Conservation (phyloP, 345 rosid genomes). For the Gossypium arboreum region DNA sequence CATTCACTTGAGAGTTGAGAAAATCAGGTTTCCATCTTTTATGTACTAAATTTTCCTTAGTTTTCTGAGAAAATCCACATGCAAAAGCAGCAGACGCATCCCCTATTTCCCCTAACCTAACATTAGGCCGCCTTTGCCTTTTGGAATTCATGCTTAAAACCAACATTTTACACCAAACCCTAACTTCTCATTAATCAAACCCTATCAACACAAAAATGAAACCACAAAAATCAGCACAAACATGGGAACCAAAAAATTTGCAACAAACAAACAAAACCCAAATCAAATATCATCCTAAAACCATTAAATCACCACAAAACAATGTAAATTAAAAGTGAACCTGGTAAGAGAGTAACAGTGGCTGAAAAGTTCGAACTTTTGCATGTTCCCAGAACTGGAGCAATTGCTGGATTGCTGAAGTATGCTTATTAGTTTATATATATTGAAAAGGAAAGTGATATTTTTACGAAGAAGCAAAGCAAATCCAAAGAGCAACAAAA, state of each 20-base stretch:
- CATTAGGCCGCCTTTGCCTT: conserved; percentile 54
- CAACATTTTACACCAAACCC: conserved; percentile 32
- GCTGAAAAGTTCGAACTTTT: conserved; percentile 19
- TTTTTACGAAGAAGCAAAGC: neutral
- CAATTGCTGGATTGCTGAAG: conserved; percentile 8
- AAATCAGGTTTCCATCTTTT: conserved; percentile 32
- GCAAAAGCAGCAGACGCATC: conserved; percentile 59
- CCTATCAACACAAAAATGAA: conserved; percentile 20
- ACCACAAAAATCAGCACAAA: conserved; percentile 1
- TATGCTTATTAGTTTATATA: neutral
- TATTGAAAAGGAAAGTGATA: neutral
- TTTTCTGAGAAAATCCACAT: conserved; percentile 36
- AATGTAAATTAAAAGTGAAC: conserved; percentile 9
- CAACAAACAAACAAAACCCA: neutral
- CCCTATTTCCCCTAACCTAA: conserved; percentile 57
- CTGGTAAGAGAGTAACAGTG: conserved; percentile 15
- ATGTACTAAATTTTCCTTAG: conserved; percentile 22
- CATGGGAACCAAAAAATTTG: neutral
- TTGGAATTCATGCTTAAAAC: conserved; percentile 47
- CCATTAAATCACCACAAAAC: neutral
- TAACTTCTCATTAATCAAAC: conserved; percentile 6
- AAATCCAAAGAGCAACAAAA: neutral
- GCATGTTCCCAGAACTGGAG: conserved; percentile 13
- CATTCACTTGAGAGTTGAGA: conserved; percentile 15
- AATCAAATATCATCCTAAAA: neutral